Conservation (phyloP, 2,329 filamentous ascomycete species). For the Ophiostoma sp. region DNA sequence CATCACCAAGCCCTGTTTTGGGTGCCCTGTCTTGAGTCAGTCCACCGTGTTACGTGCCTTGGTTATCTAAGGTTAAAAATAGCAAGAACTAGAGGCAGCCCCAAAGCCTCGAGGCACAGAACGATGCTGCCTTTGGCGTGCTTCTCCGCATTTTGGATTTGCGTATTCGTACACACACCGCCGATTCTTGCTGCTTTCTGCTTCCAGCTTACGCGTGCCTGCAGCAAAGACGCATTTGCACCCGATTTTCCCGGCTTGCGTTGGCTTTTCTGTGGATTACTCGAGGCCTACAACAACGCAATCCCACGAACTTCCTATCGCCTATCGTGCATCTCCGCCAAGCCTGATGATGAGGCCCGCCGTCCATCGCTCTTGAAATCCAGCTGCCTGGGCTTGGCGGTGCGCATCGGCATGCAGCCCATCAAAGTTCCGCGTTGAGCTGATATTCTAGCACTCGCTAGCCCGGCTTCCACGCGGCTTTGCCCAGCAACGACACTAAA, state of each 20-base stretch:
- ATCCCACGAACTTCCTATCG: background rate
- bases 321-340: background rate
- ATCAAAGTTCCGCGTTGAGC: background rate
- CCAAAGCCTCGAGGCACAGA: background rate
- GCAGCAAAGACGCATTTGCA: too few species aligned
- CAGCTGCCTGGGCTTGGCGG: constrained; percentile 3
- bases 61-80: background rate
- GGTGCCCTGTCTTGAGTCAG: too few species aligned
- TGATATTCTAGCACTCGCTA: background rate
- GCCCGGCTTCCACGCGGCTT: background rate
- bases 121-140: background rate
- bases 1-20: too few species aligned
- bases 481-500: constrained; percentile 22
- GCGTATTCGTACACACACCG: background rate
- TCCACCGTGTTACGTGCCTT: too few species aligned
- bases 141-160: background rate
- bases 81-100: background rate
- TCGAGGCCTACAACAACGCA: background rate
- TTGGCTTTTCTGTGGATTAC: background rate
- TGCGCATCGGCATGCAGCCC: background rate
- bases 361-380: background rate
- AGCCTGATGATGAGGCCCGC: background rate
- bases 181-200: background rate
- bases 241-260: too few species aligned
- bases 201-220: background rate